Evolutionary conservation across 345 rosid genomes (phyloP).

Genomic region (Turnera subulata): DNA sequence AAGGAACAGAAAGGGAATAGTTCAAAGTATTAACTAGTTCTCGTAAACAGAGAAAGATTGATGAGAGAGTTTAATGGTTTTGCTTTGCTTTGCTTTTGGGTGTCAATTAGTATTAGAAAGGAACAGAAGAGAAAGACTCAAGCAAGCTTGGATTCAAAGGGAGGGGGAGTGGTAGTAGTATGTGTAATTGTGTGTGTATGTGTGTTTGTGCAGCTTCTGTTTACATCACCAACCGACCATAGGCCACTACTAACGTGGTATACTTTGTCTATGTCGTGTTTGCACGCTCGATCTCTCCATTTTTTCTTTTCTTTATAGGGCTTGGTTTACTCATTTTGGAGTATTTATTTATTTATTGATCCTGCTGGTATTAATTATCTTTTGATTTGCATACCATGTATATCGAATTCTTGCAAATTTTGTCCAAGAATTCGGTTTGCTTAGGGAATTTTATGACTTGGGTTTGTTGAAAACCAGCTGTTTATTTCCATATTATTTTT

Average conservation of each 20-base stretch:
- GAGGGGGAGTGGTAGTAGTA: background rate
- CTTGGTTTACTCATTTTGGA: background rate
- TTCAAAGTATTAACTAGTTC: too few relatives aligned
- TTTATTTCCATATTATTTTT: background rate
- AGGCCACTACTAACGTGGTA: slow-evolving; percentile 49
- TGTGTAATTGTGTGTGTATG: background rate
- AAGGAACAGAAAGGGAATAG: slow-evolving; percentile 4
- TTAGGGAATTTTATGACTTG: background rate
- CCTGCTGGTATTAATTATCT: too few relatives aligned
- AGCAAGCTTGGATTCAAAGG: slow-evolving; percentile 24
- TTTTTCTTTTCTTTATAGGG: background rate
- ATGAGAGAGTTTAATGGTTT: background rate
- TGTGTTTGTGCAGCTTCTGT: slow-evolving; percentile 3
- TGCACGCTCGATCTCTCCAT: slow-evolving; percentile 51
- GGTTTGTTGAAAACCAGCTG: background rate
- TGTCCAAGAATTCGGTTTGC: too few relatives aligned
- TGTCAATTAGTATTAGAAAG: background rate
- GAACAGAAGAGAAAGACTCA: slow-evolving; percentile 5
- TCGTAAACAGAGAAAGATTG: too few relatives aligned
- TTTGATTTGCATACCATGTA: too few relatives aligned
- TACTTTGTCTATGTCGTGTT: slow-evolving; percentile 64
- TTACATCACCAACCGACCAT: slow-evolving; percentile 67
- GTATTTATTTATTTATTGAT: background rate
- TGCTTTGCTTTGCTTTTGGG: background rate
- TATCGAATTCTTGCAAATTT: too few relatives aligned